Percentiles rank a stretch among this genome's conserved stretches.
Conservation (phyloP, 495 filamentous ascomycete species). For the Xylaria longipes region DNA sequence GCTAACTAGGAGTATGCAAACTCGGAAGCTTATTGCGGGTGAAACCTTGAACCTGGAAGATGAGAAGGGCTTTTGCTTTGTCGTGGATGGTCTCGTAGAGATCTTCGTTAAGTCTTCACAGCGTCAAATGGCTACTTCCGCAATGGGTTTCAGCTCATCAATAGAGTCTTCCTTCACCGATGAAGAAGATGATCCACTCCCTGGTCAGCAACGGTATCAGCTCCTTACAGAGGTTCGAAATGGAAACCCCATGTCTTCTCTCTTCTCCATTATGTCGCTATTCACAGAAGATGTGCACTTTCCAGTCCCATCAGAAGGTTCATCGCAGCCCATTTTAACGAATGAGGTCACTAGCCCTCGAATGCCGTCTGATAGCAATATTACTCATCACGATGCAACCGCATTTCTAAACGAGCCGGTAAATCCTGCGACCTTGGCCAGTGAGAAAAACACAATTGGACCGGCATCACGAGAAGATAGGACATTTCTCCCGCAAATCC, state of each 20-base stretch:
- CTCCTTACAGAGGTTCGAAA: conserved; percentile 97
- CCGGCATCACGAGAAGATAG: conserved; percentile 31
- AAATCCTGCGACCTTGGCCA: conserved; percentile 1
- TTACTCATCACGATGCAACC: conserved; percentile 46
- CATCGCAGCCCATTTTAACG: conserved; percentile 23
- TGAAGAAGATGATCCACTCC: conserved; percentile 62
- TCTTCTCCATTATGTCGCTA: conserved; percentile 94
- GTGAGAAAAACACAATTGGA: conserved; percentile 33
- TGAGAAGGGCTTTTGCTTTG: conserved; percentile 96
- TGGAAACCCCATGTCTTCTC: conserved; percentile 95
- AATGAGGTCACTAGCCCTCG: conserved; percentile 31
- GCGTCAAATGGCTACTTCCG: conserved; percentile 45
- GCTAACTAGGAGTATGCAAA: conserved; percentile 97
- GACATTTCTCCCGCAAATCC: conserved; percentile 56
- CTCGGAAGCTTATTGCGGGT: conserved; percentile 90
- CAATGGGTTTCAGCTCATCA: conserved; percentile 26
- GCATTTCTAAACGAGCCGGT: conserved; percentile 32
- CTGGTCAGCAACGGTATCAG: conserved; percentile 78
- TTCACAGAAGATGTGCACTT: conserved; percentile 95
- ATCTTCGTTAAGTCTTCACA: conserved; percentile 95
- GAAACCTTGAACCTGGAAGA: conserved; percentile 95
- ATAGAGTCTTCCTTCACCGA: conserved; percentile 64
- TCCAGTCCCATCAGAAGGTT: conserved; percentile 44
- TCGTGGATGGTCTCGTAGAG: conserved; percentile 95
- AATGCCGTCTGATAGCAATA: conserved; percentile 53